Evolutionary conservation across 1,284 basidiomycete species (phyloP).

Genomic region (Ganoderma resinaceum): DNA sequence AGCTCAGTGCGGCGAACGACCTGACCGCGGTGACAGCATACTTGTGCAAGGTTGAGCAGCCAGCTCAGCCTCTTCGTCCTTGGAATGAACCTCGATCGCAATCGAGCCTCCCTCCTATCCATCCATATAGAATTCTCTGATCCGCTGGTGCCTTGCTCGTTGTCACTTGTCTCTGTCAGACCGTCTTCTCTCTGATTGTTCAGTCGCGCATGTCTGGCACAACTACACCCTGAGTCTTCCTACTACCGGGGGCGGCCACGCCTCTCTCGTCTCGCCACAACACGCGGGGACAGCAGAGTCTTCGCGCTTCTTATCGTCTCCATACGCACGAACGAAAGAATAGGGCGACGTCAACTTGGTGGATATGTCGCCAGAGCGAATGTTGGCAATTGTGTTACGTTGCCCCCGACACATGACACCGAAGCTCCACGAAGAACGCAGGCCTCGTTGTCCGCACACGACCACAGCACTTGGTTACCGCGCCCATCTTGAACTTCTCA

Average conservation of each 20-base stretch:
- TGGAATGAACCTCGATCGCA: constrained; percentile 3
- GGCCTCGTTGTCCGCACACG: constrained; percentile 25
- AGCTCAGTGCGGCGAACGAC: not conserved
- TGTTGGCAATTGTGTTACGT: constrained; percentile 8
- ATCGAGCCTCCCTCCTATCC: not conserved
- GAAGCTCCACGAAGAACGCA: not conserved
- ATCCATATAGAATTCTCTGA: constrained; percentile 4
- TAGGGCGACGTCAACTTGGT: not conserved
- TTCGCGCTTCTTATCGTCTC: not conserved
- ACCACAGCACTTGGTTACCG: constrained; percentile 18
- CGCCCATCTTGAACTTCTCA: constrained; percentile 4
- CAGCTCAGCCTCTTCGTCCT: not conserved
- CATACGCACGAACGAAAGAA: not conserved
- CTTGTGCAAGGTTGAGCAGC: not conserved
- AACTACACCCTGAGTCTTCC: not conserved
- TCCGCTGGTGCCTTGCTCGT: not conserved
- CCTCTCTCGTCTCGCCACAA: not conserved
- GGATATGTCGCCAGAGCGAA: not conserved
- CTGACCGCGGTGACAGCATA: not conserved
- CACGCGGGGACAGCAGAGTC: not conserved
- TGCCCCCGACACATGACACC: constrained; percentile 7
- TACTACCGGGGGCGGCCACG: not conserved
- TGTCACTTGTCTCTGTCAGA: not conserved
- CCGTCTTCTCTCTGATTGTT: not conserved
- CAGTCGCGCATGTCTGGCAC: not conserved